Evolutionary conservation across 108 stramenopile species (phyloP).

Genomic region (Skeletonema potamos): DNA sequence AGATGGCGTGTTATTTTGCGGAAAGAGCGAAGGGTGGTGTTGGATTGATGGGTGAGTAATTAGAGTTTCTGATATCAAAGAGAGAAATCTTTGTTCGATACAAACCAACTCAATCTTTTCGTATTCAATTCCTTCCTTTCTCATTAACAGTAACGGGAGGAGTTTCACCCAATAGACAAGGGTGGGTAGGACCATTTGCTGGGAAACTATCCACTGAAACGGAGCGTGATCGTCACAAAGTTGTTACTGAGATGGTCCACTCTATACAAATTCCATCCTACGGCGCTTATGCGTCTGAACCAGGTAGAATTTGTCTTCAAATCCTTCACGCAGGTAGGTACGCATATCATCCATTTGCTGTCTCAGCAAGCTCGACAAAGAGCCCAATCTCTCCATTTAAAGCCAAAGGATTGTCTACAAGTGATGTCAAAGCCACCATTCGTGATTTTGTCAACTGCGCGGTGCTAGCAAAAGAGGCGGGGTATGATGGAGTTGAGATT

Average conservation of each 20-base stretch:
- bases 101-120: neutral
- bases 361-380: slow-evolving; percentile 83
- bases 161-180: slow-evolving; percentile 90
- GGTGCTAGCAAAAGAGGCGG: slow-evolving; percentile 84
- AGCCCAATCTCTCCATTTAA: slow-evolving; percentile 89
- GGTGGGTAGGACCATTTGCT: slow-evolving; percentile 92
- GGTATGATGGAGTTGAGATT: slow-evolving; percentile 98
- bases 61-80: too few species aligned
- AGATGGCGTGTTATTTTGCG: slow-evolving; percentile 93
- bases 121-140: slow-evolving; percentile 3
- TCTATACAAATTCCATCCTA: slow-evolving; percentile 67
- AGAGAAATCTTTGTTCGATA: neutral
- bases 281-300: slow-evolving; percentile 29
- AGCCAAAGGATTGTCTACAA: slow-evolving; percentile 71
- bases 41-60: slow-evolving; percentile 82
- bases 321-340: slow-evolving; percentile 96
- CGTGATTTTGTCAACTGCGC: slow-evolving; percentile 90
- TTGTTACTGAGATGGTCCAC: slow-evolving; percentile 92
- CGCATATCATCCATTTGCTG: slow-evolving; percentile 93
- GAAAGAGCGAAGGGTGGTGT: slow-evolving; percentile 91
- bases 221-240: slow-evolving; percentile 85
- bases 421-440: slow-evolving; percentile 81
- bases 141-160: slow-evolving; percentile 87
- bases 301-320: slow-evolving; percentile 81
- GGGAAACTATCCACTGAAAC: slow-evolving; percentile 80